phyloP scores from a whole-genome alignment of 176 grass and related monocot species.

The Carex pumila region DNA sequence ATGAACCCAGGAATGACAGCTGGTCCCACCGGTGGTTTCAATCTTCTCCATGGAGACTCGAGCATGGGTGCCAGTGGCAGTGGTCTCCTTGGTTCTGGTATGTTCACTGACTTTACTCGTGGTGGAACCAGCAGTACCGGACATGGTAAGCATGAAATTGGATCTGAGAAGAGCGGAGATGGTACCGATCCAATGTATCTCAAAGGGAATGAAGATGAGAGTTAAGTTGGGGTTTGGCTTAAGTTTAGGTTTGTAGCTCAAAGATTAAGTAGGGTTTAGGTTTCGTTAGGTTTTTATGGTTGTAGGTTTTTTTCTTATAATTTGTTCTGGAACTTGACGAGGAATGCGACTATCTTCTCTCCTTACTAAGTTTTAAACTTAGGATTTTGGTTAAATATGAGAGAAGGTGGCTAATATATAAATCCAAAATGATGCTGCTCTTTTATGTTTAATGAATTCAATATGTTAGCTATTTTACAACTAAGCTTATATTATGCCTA shows the following conservation, averaged over 20 bases:
- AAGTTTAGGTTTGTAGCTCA: conserved; percentile 13
- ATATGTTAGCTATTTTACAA: conserved; percentile 24
- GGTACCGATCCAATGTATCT: conserved; percentile 67
- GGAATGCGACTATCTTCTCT: neutral
- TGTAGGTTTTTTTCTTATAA: neutral
- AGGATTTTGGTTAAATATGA: conserved; percentile 13
- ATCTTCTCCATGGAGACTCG: conserved; percentile 76
- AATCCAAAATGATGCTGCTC: neutral
- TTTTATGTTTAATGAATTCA: neutral
- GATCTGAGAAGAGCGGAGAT: conserved; percentile 45
- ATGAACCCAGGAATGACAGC: conserved; percentile 51
- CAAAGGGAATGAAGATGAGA: conserved; percentile 84
- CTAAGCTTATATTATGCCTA: neutral
- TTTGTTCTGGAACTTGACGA: conserved; percentile 1
- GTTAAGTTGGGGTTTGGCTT: conserved; percentile 5
- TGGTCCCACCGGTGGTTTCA: conserved; percentile 64
- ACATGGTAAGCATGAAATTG: conserved; percentile 43
- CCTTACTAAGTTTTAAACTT: conserved; percentile 22
- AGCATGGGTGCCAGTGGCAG: conserved; percentile 48
- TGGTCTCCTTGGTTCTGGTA: conserved; percentile 47
- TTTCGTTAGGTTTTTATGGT: conserved; percentile 20
- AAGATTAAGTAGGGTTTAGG: conserved; percentile 17
- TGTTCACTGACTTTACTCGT: conserved; percentile 64
- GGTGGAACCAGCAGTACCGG: conserved; percentile 25
- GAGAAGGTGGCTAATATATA: neutral